Evolutionary conservation across 2,329 filamentous ascomycete genomes (phyloP).

Genomic region (Diaporthe humulicola): DNA sequence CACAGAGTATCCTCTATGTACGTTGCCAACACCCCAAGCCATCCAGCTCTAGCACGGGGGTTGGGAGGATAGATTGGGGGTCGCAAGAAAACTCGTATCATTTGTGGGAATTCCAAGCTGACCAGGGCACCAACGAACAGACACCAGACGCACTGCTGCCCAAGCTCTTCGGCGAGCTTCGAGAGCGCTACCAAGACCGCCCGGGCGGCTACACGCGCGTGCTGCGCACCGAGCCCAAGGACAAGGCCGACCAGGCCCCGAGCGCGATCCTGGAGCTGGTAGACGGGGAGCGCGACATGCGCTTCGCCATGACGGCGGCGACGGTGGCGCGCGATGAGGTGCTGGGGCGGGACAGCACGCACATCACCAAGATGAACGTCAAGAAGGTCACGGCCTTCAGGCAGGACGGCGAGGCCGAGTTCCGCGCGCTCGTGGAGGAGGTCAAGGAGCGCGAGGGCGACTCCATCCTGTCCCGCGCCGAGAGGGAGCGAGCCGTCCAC

Average conservation of each 20-base stretch:
- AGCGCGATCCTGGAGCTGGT: slow-evolving; percentile 95
- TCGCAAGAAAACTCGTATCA: background rate
- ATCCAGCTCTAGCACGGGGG: background rate
- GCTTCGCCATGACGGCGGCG: slow-evolving; percentile 93
- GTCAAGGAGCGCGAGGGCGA: slow-evolving; percentile 49
- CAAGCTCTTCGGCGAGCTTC: slow-evolving; percentile 89
- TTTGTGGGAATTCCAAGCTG: background rate
- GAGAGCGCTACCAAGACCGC: slow-evolving; percentile 81
- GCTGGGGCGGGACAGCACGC: slow-evolving; percentile 70
- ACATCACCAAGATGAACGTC: slow-evolving; percentile 83
- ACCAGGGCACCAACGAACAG: slow-evolving; percentile 55
- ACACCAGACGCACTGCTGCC: slow-evolving; percentile 78
- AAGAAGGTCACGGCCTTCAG: slow-evolving; percentile 86
- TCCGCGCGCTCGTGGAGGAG: slow-evolving; percentile 74
- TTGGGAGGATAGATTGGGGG: background rate
- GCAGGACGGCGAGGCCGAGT: slow-evolving; percentile 72
- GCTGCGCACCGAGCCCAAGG: slow-evolving; percentile 89
- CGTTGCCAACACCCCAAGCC: slow-evolving; percentile 64
- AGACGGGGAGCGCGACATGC: slow-evolving; percentile 93
- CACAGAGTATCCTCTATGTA: slow-evolving; percentile 89
- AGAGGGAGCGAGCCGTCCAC: slow-evolving; percentile 22
- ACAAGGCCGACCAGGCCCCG: slow-evolving; percentile 89
- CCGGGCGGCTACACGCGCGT: slow-evolving; percentile 96
- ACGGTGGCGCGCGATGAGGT: slow-evolving; percentile 77
- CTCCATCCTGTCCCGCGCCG: slow-evolving; percentile 14